Base-by-base conservation (phyloP, 2,329 filamentous ascomycete species). In the Fusarium algeriense region DNA sequence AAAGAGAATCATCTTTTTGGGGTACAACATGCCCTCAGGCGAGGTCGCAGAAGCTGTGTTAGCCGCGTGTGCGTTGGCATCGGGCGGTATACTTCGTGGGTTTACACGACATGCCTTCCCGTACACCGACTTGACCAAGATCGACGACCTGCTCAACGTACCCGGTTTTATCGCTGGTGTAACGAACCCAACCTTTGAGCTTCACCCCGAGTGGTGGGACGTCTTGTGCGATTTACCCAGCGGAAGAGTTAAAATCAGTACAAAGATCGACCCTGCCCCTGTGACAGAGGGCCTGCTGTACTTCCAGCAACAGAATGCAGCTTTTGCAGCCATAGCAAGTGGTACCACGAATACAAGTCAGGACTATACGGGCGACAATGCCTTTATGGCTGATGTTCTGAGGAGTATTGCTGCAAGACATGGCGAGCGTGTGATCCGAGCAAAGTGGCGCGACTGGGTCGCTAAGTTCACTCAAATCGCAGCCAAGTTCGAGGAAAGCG, bases 151-250 rank as follows among this genome's bases (percentile, higher is more conserved):
- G 14, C 87, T 99, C 50, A 95, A 97, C 76, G 96, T 99, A 0
- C 95, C 96, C 10, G 96, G 96, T 4, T 99, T 99, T 81, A 97
- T 99, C 75, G 96, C 96, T 5, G 96, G 96, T 62, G 96, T 99
- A 43, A 99, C 95, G 3, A 99, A 99, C 78, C 96, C 96, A 9
- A 95, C 94, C 0, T 99, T 99, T 79, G 94, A 95, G 68, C 90
- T 94, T 77, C 95, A 98, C 77, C 93, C 93, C 0, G 95, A 98
- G 79, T 99, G 96, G 96, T 99, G 96, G 96, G 96, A 99, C 81
- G 83, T 99, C 13, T 86, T 99, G 15, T 99, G 96, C 80, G 96
- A 99, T 80, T 85, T 99, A 44, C 92, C 95, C 0, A 95, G 91
- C 3, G 96, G 96, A 13, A 91, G 95, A 45, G 94, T 99, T 85